phyloP scores from a whole-genome alignment of 306 rosid genomes.

The Gynostemma pentaphyllum region DNA sequence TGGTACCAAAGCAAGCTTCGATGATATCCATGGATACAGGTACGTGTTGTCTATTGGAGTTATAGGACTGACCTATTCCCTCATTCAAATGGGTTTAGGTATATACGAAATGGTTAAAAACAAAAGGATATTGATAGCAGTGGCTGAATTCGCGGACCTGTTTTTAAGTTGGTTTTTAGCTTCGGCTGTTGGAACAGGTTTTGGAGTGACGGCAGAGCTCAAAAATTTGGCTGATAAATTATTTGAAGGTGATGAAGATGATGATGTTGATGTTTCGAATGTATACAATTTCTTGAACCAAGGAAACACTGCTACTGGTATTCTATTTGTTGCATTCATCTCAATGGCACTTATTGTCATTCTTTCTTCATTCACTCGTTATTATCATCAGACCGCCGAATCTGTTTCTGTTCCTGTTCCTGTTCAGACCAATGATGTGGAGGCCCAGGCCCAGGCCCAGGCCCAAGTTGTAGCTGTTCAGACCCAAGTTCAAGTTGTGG shows the following conservation, averaged over 20 bases:
- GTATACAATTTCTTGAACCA: not conserved
- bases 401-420: too few species aligned
- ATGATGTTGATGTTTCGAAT: not conserved
- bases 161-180: not conserved
- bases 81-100: conserved; percentile 11
- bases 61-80: not conserved
- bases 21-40: not conserved
- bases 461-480: not conserved
- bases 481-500: too few species aligned
- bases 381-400: too few species aligned
- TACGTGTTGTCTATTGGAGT: not conserved
- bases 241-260: not conserved
- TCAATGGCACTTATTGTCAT: not conserved
- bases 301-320: not conserved
- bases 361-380: not conserved
- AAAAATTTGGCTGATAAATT: not conserved
- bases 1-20: not conserved
- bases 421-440: not conserved
- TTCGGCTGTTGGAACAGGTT: not conserved
- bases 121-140: too few species aligned
- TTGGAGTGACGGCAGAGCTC: not conserved
- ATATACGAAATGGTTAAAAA: too few species aligned
- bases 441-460: not conserved
- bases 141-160: too few species aligned
- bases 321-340: conserved; percentile 2